Evolutionary conservation across 2,329 filamentous ascomycete species (phyloP).

Genomic region (Monosporascus sp.): DNA sequence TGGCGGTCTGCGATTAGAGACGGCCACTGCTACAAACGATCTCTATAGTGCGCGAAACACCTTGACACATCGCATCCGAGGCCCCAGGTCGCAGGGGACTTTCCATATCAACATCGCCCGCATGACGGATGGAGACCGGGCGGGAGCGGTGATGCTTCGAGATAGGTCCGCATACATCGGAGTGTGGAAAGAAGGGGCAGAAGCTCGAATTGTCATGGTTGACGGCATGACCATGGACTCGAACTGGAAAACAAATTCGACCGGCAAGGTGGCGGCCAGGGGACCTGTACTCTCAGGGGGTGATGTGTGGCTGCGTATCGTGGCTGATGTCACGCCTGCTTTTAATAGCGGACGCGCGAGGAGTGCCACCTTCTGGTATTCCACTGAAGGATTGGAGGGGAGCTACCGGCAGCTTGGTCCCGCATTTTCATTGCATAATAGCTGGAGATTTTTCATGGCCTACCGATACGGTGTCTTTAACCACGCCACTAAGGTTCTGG

Average conservation of each 20-base stretch:
- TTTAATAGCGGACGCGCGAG: constrained; percentile 19
- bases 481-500: constrained; percentile 35
- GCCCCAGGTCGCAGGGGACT: constrained; percentile 41
- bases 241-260: constrained; percentile 15
- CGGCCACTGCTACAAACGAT: constrained; percentile 45
- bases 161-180: constrained; percentile 47
- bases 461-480: constrained; percentile 45
- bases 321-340: constrained; percentile 19
- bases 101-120: constrained; percentile 40
- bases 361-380: constrained; percentile 31
- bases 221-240: constrained; percentile 32
- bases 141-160: constrained; percentile 45
- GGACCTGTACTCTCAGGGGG: constrained; percentile 20
- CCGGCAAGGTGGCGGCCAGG: constrained; percentile 19
- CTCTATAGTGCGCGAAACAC: constrained; percentile 40
- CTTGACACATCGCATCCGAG: constrained; percentile 37
- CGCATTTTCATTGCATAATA: constrained; percentile 28
- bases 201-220: constrained; percentile 23
- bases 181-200: constrained; percentile 30
- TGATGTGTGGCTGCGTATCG: constrained; percentile 30
- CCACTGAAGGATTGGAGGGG: constrained; percentile 33
- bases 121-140: constrained; percentile 44
- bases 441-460: constrained; percentile 39
- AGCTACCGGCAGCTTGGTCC: constrained; percentile 28
- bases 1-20: constrained; percentile 38